phyloP scores from a whole-genome alignment of 2,329 filamentous ascomycete genomes.

The Phaeosphaeria sp. region DNA sequence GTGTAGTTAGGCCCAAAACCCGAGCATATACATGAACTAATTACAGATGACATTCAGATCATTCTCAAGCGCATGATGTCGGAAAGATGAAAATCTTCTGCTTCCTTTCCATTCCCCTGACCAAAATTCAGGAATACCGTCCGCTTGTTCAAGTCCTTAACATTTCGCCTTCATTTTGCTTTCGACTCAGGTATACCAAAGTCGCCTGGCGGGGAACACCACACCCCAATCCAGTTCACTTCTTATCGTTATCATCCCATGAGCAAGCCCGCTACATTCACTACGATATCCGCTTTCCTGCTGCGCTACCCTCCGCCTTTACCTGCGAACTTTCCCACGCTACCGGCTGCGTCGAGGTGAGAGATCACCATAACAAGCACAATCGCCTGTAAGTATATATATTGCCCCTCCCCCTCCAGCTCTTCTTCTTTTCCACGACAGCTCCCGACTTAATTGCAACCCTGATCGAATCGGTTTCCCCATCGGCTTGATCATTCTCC shows the following conservation, averaged over 20 bases:
- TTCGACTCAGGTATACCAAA: background rate
- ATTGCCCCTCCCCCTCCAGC: background rate
- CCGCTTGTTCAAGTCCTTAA: background rate
- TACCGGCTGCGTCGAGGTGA: background rate
- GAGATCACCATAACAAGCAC: background rate
- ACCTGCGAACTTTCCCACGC: background rate
- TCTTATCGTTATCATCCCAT: background rate
- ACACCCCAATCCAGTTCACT: background rate
- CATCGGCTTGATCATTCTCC: background rate
- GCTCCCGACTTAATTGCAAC: background rate
- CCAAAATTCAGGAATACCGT: background rate
- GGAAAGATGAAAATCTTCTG: background rate
- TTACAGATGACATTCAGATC: background rate
- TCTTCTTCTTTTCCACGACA: background rate
- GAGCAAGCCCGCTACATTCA: background rate
- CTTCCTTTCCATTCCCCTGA: background rate
- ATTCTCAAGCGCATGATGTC: background rate
- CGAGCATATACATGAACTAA: background rate
- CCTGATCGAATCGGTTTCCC: background rate
- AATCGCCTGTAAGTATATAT: background rate
- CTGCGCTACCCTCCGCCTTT: background rate
- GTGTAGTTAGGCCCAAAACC: background rate
- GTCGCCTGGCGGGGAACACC: background rate
- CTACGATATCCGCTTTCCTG: background rate
- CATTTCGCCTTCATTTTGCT: background rate